phyloP scores from a whole-genome alignment of 2,329 filamentous ascomycete species.

The Mollisia scopiformis region DNA sequence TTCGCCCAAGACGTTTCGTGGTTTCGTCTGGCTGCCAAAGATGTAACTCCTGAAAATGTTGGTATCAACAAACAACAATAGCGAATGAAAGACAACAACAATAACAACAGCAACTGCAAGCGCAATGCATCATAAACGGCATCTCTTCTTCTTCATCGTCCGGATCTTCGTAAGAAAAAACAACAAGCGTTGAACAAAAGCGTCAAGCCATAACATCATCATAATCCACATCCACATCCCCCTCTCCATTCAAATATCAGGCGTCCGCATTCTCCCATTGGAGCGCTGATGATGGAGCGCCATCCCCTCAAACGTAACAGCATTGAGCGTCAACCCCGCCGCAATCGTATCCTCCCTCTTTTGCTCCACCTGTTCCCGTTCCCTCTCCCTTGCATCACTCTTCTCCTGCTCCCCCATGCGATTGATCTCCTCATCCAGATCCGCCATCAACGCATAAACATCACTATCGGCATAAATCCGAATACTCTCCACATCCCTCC shows the following conservation, averaged over 20 bases:
- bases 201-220: background rate
- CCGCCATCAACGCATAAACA: conserved; percentile 66
- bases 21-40: background rate
- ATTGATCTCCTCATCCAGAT: conserved; percentile 65
- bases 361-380: conserved; percentile 4
- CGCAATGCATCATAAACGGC: background rate
- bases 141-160: background rate
- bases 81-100: background rate
- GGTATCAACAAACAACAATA: conserved; percentile 24
- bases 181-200: background rate
- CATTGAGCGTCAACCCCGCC: conserved; percentile 15
- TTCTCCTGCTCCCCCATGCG: conserved; percentile 36
- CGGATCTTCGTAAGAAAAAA: background rate
- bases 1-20: background rate
- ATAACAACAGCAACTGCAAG: conserved; percentile 4
- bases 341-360: conserved; percentile 12
- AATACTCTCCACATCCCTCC: conserved; percentile 56
- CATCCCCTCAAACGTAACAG: conserved; percentile 23
- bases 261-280: background rate
- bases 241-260: background rate
- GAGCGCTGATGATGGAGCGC: conserved; percentile 9
- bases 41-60: conserved; percentile 28
- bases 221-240: background rate
- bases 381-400: conserved; percentile 1
- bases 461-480: conserved; percentile 70